These are phyloP conservation scores for Aaosphaeria pasadenensis DNA, from an alignment of 2,329 filamentous ascomycete genomes.

Conservation along the genomic window DNA sequence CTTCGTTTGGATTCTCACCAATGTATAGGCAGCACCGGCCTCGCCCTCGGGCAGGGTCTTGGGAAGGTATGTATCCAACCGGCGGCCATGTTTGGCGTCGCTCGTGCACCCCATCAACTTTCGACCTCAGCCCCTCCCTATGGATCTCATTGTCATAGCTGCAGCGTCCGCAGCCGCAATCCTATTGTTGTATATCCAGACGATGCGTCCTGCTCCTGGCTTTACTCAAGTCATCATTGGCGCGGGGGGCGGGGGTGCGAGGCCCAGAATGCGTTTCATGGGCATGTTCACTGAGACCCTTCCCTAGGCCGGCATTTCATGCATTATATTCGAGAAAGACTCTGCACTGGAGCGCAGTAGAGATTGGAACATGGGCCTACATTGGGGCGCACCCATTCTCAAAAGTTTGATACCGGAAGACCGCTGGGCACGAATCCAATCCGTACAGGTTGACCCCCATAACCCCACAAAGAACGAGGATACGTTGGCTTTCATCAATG, in stretches of 20 bases:
- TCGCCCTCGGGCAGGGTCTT: constrained; percentile 36
- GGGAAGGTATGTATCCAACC: constrained; percentile 21
- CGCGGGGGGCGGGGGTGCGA: no score
- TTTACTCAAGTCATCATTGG: no score
- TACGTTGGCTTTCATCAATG: constrained; percentile 31
- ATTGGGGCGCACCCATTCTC: constrained; percentile 58
- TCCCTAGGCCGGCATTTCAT: constrained; percentile 35
- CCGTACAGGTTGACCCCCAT: constrained; percentile 52
- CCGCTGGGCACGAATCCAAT: constrained; percentile 53
- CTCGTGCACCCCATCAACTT: no score
- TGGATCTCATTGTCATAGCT: no score
- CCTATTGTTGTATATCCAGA: no score
- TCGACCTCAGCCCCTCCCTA: no score
- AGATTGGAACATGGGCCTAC: constrained; percentile 64
- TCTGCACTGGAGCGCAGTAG: constrained; percentile 43
- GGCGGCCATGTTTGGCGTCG: no score
- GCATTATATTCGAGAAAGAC: constrained; percentile 58
- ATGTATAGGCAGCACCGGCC: constrained; percentile 29
- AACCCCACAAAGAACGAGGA: constrained; percentile 33
- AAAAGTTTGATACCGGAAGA: constrained; percentile 51
- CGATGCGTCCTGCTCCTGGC: no score
- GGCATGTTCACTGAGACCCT: background rate
- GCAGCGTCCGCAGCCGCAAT: no score
- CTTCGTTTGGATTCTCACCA: no score
- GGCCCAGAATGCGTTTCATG: no score